phyloP scores from a whole-genome alignment of 768 basidiomycete species.

The Collybiopsis confluens region DNA sequence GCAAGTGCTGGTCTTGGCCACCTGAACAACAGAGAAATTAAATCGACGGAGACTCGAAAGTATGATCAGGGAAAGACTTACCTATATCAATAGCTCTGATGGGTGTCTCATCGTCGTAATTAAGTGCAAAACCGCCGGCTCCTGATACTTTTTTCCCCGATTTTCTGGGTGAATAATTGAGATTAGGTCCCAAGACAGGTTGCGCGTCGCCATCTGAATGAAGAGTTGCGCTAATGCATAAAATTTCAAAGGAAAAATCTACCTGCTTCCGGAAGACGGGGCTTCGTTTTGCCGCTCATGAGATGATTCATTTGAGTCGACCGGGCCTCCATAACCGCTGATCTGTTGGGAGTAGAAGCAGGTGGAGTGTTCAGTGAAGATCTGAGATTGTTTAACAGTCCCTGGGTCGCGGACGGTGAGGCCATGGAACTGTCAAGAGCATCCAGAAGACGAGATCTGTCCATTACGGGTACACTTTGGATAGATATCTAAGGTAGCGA shows the following conservation, averaged over 20 bases:
- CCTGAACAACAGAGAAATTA: slow-evolving; percentile 14
- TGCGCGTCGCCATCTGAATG: slow-evolving; percentile 11
- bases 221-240: background rate
- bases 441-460: slow-evolving; percentile 21
- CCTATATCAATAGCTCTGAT: slow-evolving; percentile 47
- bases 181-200: slow-evolving; percentile 17
- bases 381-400: background rate
- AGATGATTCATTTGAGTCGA: slow-evolving; percentile 1
- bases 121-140: slow-evolving; percentile 36
- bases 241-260: background rate
- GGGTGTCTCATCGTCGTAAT: slow-evolving; percentile 48
- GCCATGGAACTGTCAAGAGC: slow-evolving; percentile 24
- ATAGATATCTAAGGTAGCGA: background rate
- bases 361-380: slow-evolving; percentile 8
- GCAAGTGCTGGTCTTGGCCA: slow-evolving; percentile 52
- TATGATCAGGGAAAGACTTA: background rate
- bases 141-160: background rate
- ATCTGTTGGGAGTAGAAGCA: background rate
- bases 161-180: background rate
- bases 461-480: background rate
- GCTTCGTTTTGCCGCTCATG: background rate
- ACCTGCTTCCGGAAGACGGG: background rate
- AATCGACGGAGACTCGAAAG: background rate
- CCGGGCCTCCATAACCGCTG: background rate
- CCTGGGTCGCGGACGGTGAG: slow-evolving; percentile 4